A percentile compares a stretch with the other conserved stretches of the same genome.
Conservation (phyloP, 305 asterid genomes). For the Euphrasia arctica region DNA sequence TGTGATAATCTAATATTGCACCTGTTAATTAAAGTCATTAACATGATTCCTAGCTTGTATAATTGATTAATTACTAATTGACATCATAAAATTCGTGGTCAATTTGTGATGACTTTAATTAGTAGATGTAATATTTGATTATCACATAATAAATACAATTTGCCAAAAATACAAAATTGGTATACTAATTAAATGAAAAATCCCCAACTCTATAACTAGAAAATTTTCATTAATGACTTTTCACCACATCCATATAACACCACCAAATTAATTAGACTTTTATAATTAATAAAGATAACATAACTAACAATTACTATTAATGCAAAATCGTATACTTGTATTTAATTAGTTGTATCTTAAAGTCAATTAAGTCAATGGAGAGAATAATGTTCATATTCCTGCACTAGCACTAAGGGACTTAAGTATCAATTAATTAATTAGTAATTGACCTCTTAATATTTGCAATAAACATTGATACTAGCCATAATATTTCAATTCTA, state of each 20-base stretch:
- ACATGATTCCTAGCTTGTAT: too few species aligned
- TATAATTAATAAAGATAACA: neutral
- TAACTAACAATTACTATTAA: too few species aligned
- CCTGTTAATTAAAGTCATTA: too few species aligned
- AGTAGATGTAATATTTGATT: neutral
- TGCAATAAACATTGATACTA: neutral
- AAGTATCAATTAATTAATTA: too few species aligned
- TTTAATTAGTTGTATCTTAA: neutral
- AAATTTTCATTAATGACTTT: conserved; percentile 27
- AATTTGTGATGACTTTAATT: conserved; percentile 2
- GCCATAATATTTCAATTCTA: neutral
- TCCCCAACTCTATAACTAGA: conserved; percentile 16
- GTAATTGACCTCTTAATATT: neutral
- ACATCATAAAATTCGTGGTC: too few species aligned
- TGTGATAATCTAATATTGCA: neutral
- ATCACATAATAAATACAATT: conserved; percentile 1
- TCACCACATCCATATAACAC: conserved; percentile 16
- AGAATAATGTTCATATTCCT: too few species aligned
- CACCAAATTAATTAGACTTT: conserved; percentile 6
- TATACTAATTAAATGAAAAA: neutral
- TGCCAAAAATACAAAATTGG: conserved; percentile 5
- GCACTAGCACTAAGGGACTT: too few species aligned
- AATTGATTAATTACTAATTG: too few species aligned
- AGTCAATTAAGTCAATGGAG: neutral
- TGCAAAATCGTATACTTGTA: neutral